Percentiles rank a stretch among this genome's conserved stretches.
Evolutionary conservation across 2,329 filamentous ascomycete genomes (phyloP).

Genomic region (Acrocalymma vagum): DNA sequence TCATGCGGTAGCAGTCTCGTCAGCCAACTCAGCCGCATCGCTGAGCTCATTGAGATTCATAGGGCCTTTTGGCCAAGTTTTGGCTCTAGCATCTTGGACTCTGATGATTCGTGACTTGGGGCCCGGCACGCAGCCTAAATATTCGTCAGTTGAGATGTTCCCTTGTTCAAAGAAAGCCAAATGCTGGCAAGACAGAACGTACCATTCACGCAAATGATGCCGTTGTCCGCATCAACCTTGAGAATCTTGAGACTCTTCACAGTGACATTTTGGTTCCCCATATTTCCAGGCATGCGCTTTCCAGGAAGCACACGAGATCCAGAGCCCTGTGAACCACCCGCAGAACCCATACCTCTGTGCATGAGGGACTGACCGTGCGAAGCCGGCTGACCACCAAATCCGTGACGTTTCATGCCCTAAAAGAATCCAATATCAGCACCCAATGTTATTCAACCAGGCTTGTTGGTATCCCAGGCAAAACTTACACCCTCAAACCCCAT

Average conservation of each 20-base stretch:
- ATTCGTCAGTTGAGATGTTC: slow-evolving; percentile 5
- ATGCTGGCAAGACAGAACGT: slow-evolving; percentile 25
- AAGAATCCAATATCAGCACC: slow-evolving; percentile 11
- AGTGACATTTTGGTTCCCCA: slow-evolving; percentile 90
- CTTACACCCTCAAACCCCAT: slow-evolving; percentile 87
- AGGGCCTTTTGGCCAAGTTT: slow-evolving; percentile 71
- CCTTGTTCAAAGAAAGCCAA: neutral
- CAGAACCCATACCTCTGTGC: slow-evolving; percentile 90
- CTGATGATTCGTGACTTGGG: slow-evolving; percentile 87
- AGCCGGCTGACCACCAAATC: slow-evolving; percentile 86
- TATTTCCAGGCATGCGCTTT: slow-evolving; percentile 97
- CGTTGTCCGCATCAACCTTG: slow-evolving; percentile 85
- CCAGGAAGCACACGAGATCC: slow-evolving; percentile 93
- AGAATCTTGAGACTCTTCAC: slow-evolving; percentile 91
- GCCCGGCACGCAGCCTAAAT: slow-evolving; percentile 75
- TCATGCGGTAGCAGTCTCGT: slow-evolving; percentile 15
- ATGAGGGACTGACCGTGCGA: slow-evolving; percentile 96
- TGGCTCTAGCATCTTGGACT: slow-evolving; percentile 91
- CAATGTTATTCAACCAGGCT: neutral
- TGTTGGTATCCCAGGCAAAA: slow-evolving; percentile 15
- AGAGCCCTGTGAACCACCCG: slow-evolving; percentile 87
- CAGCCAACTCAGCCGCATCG: slow-evolving; percentile 14
- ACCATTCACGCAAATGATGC: slow-evolving; percentile 89
- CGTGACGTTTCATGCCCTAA: slow-evolving; percentile 92
- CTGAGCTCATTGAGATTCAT: slow-evolving; percentile 36